Evolutionary conservation across 768 basidiomycete species (phyloP), one percentile per base, ranked within the genome.

Genomic region (Boletus rex-veris): DNA sequence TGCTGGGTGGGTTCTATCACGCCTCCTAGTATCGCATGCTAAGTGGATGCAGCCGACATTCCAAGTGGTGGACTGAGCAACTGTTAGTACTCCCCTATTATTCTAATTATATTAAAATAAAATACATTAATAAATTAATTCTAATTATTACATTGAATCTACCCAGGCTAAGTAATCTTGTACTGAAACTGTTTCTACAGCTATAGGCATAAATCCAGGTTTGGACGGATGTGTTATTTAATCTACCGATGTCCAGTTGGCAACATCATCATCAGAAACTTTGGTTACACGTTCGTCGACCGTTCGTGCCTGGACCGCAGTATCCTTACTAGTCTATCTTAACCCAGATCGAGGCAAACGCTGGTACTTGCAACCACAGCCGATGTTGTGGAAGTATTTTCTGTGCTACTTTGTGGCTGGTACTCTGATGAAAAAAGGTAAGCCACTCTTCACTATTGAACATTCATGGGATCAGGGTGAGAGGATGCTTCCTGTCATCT

Each of bases 351-450:
- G 36, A 49, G n/a, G 30, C 51, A 49, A 48, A 52, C 24, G 5
- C 8, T 47, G 33, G 5, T 6, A 47, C 9, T 71, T 26, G 58
- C 62, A 26, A 61, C 66, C 7, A 65, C 64, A 3, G 28, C 49
- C 8, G 70, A 68, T 4, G 14, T 54, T 11, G 58, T 71, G 24
- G 24, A 24, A 24, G 24, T 24, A 24, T 24, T 24, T 24, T 24
- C 24, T 24, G 5, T 24, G 24, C 24, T 6, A 24, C 24, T 6
- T 6, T 24, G 24, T 6, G 5, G 24, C 24, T 24, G 5, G 24
- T 5, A 24, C 24, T 24, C 24, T 24, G 24, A 24, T 24, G 6
- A 24, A 24, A 5, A 24, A 24, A 24, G 24, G 24, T 5, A 24
- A 24, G 24, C 24, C 24, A 24, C 24, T 6, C 24, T 24, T 24